A percentile compares a stretch with the other conserved stretches of the same genome.
Conservation (phyloP, 176 grass and related monocot species). For the Pharus latifolius region DNA sequence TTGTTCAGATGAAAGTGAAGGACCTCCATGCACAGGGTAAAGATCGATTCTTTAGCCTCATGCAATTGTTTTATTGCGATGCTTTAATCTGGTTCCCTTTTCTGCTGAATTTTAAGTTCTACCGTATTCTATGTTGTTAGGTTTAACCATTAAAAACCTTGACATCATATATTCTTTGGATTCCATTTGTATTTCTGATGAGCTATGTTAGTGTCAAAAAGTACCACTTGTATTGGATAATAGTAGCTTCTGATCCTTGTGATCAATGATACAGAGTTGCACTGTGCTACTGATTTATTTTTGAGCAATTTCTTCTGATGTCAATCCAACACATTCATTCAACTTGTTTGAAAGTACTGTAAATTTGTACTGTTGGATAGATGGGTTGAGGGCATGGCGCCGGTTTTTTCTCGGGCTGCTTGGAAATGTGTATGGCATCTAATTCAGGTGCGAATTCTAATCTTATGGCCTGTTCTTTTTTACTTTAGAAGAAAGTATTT, state of each 20-base stretch:
- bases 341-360: constrained; percentile 1
- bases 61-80: constrained; percentile 16
- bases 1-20: constrained; percentile 79
- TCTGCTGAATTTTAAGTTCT: background rate
- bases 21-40: constrained; percentile 97
- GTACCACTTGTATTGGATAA: background rate
- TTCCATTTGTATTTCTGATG: background rate
- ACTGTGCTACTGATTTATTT: background rate
- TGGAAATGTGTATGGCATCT: constrained; percentile 98
- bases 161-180: background rate
- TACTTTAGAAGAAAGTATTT: background rate
- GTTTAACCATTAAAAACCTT: background rate
- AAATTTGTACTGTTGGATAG: constrained; percentile 27
- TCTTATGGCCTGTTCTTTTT: background rate
- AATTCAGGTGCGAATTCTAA: constrained; percentile 61
- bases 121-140: background rate
- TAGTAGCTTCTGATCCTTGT: background rate
- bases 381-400: constrained; percentile 99
- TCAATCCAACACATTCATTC: background rate
- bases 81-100: background rate
- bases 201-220: background rate
- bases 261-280: background rate
- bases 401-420: constrained; percentile 92
- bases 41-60: background rate
- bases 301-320: background rate